Evolutionary conservation across 768 basidiomycete species (phyloP).

Genomic region (Podaxis sp.): DNA sequence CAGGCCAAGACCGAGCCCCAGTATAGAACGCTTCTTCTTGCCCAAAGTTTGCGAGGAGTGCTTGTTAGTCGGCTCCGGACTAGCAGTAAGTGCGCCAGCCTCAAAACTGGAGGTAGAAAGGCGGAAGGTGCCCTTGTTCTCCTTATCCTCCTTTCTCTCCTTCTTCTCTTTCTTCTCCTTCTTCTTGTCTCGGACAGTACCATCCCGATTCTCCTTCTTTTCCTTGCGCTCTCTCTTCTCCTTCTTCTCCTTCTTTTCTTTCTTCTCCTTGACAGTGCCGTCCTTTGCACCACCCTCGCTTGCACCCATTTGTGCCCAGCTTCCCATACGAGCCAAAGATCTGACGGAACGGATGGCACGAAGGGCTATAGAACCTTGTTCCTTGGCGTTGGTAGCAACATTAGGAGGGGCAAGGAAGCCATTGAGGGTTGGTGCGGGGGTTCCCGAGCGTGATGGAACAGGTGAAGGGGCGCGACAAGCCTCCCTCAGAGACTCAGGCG

Average conservation of each 20-base stretch:
- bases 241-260: conserved; percentile 30
- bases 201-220: conserved; percentile 26
- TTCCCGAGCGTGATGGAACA: conserved; percentile 31
- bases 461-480: conserved; percentile 17
- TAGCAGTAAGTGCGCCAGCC: conserved; percentile 48
- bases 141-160: conserved; percentile 27
- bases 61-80: conserved; percentile 10
- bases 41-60: conserved; percentile 37
- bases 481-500: conserved; percentile 13
- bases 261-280: conserved; percentile 30
- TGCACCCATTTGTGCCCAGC: conserved; percentile 58
- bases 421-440: conserved; percentile 34
- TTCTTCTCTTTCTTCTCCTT: conserved; percentile 26
- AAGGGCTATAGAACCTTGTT: conserved; percentile 66
- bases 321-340: conserved; percentile 68
- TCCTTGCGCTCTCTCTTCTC: conserved; percentile 26
- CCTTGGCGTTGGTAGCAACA: conserved; percentile 18
- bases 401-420: conserved; percentile 38
- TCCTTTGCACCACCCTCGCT: conserved; percentile 24
- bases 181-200: conserved; percentile 25
- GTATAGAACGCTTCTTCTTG: conserved; percentile 60
- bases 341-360: conserved; percentile 78
- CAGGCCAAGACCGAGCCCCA: conserved; percentile 52
- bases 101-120: conserved; percentile 68
- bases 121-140: conserved; percentile 37